phyloP scores from a whole-genome alignment of 108 stramenopile species.

The Epithemia pelagica region DNA sequence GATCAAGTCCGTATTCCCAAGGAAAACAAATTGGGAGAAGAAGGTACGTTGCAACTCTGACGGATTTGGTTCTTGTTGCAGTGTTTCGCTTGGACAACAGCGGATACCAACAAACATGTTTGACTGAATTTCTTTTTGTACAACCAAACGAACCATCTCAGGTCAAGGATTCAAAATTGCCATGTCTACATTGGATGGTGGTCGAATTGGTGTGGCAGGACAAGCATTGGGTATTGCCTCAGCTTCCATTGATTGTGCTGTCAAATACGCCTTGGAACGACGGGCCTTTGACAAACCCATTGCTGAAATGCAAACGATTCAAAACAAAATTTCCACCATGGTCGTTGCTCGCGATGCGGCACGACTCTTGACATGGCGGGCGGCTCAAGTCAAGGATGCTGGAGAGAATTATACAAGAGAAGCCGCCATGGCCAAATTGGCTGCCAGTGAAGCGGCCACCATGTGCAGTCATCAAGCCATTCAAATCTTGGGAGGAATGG shows the following conservation, averaged over 20 bases:
- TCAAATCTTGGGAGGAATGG: slow-evolving; percentile 76
- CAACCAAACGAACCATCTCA: too few species aligned
- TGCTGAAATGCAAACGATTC: slow-evolving; percentile 88
- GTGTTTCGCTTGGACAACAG: too few species aligned
- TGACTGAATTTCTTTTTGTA: too few species aligned
- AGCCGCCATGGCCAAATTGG: slow-evolving; percentile 96
- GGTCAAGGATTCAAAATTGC: slow-evolving; percentile 91
- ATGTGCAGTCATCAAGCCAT: slow-evolving; percentile 94
- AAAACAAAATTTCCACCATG: slow-evolving; percentile 89
- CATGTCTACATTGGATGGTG: slow-evolving; percentile 93
- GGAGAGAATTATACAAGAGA: slow-evolving; percentile 81
- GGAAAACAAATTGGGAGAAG: slow-evolving; percentile 69
- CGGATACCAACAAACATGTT: too few species aligned
- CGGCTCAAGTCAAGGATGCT: slow-evolving; percentile 86
- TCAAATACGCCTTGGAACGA: slow-evolving; percentile 88
- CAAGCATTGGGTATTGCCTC: slow-evolving; percentile 93
- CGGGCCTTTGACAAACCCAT: slow-evolving; percentile 94
- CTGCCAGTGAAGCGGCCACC: slow-evolving; percentile 92
- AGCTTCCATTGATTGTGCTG: slow-evolving; percentile 91
- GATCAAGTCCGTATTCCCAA: slow-evolving; percentile 88
- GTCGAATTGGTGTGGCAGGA: slow-evolving; percentile 94
- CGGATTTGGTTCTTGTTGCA: too few species aligned
- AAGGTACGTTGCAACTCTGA: slow-evolving; percentile 55
- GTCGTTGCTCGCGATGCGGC: slow-evolving; percentile 79
- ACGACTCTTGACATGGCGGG: slow-evolving; percentile 92